phyloP scores from a whole-genome alignment of 345 rosid species.

The Barbarea vulgaris region DNA sequence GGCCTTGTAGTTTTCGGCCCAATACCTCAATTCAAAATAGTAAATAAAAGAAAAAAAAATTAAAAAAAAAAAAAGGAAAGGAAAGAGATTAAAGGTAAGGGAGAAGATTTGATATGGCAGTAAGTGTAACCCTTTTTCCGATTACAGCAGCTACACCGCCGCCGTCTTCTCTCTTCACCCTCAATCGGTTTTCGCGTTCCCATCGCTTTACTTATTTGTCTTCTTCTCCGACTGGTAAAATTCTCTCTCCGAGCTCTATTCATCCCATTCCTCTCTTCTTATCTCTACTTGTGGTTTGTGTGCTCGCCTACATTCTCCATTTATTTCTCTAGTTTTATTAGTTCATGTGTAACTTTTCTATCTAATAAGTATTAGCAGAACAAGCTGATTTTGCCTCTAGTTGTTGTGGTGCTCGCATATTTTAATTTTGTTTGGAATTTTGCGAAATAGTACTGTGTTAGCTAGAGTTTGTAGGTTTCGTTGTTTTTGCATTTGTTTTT shows the following conservation, averaged over 20 bases:
- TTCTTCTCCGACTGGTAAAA: conserved; percentile 51
- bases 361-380: neutral
- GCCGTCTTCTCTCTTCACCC: conserved; percentile 42
- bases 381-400: neutral
- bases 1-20: conserved; percentile 23
- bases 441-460: neutral
- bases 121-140: conserved; percentile 47
- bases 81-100: neutral
- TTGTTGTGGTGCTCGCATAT: neutral
- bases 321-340: conserved; percentile 8
- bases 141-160: conserved; percentile 47
- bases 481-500: neutral
- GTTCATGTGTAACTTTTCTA: neutral
- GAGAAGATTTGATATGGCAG: conserved; percentile 24
- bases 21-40: neutral
- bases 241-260: neutral
- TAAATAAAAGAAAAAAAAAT: neutral
- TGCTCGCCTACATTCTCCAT: neutral
- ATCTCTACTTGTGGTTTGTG: neutral
- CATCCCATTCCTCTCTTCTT: neutral
- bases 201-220: conserved; percentile 29
- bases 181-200: conserved; percentile 41
- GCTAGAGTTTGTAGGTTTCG: neutral
- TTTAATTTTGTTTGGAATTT: neutral
- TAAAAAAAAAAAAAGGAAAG: neutral